Conservation (phyloP, 208 protist species). For the Leishmania tarentolae region DNA sequence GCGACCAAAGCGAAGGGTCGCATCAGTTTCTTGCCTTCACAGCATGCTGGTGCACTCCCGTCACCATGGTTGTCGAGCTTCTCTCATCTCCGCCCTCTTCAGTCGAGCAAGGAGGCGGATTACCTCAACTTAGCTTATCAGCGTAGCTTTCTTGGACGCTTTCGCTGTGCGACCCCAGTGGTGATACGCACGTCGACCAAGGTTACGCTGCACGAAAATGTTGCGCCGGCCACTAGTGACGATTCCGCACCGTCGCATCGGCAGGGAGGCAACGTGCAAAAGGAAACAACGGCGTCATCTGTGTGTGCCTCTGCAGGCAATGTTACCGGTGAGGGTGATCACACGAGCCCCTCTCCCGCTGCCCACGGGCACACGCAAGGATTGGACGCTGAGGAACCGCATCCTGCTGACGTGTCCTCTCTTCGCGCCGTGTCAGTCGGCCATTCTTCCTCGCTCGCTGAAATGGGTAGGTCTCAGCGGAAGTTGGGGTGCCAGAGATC, state of each 20-base stretch:
- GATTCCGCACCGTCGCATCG: background rate
- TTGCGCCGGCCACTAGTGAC: background rate
- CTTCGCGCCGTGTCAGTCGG: background rate
- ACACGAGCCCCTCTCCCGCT: background rate
- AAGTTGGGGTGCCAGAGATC: background rate
- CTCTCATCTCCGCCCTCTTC: conserved; percentile 6
- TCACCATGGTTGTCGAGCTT: background rate
- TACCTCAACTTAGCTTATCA: conserved; percentile 23
- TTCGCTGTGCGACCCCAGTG: conserved; percentile 44
- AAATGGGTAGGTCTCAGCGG: background rate
- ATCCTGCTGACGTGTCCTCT: background rate
- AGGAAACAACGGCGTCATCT: background rate
- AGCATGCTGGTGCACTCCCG: background rate
- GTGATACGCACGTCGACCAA: conserved; percentile 31
- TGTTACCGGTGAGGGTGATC: background rate
- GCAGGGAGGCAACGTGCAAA: background rate
- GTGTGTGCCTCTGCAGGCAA: background rate
- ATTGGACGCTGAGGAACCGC: background rate
- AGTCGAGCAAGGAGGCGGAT: conserved; percentile 20
- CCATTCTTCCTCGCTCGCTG: background rate
- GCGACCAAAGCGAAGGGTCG: background rate
- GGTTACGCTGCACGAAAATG: conserved; percentile 6
- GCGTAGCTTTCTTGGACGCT: conserved; percentile 38
- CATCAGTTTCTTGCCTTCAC: background rate
- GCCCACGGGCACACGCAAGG: background rate